These are phyloP conservation scores for Phaffomyces antillensis DNA, from an alignment of 805 yeast genomes.

Conservation along the genomic window DNA sequence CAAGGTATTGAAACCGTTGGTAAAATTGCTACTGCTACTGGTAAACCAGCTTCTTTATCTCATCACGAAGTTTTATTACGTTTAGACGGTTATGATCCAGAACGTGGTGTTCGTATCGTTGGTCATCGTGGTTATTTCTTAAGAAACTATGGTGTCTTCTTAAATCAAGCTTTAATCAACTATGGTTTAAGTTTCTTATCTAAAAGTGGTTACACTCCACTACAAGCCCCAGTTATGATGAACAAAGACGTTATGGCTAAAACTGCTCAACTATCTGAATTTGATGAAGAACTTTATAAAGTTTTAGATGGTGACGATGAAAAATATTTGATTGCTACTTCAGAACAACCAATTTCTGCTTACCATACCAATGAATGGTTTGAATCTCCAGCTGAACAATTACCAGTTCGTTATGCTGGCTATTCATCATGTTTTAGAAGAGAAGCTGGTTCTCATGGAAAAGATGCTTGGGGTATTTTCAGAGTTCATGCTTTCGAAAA, in stretches of 20 bases:
- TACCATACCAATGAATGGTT: slow-evolving; percentile 98
- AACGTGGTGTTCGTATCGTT: slow-evolving; percentile 94
- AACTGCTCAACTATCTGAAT: slow-evolving; percentile 96
- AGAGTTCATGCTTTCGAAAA: slow-evolving; percentile 98
- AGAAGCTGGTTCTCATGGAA: slow-evolving; percentile 99
- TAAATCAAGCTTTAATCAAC: slow-evolving; percentile 96
- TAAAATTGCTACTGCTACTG: slow-evolving; percentile 69
- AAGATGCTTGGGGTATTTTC: slow-evolving; percentile 99
- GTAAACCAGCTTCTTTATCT: slow-evolving; percentile 69
- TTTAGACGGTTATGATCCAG: slow-evolving; percentile 97
- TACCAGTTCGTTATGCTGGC: slow-evolving; percentile 96
- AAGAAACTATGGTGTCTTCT: slow-evolving; percentile 91
- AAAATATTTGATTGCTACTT: slow-evolving; percentile 95
- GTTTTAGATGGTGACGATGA: slow-evolving; percentile 96
- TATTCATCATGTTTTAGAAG: slow-evolving; percentile 98
- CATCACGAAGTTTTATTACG: slow-evolving; percentile 94
- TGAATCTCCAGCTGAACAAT: slow-evolving; percentile 93
- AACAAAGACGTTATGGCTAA: slow-evolving; percentile 99
- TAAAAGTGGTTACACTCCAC: slow-evolving; percentile 71
- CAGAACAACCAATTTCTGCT: slow-evolving; percentile 98
- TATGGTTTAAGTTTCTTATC: slow-evolving; percentile 86
- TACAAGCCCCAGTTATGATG: slow-evolving; percentile 99
- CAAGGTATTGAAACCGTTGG: slow-evolving; percentile 54
- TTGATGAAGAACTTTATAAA: slow-evolving; percentile 96
- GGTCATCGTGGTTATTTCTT: slow-evolving; percentile 99